Evolutionary conservation across 805 yeast genomes (phyloP), one percentile per base, ranked within the genome.

Genomic region (Candida qinlingensis): DNA sequence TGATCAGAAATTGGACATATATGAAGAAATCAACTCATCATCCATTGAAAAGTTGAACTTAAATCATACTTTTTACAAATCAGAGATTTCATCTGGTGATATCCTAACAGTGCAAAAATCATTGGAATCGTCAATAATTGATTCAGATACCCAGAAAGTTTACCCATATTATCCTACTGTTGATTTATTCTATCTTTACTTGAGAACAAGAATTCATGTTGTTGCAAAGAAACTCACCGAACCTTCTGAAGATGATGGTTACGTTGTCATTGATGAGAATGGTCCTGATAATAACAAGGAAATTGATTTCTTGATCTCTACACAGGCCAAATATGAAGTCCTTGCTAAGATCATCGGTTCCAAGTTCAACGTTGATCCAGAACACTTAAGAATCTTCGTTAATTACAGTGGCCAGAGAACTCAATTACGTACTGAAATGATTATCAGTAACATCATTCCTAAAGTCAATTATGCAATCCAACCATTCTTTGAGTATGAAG

Each of bases 51-150:
- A 59, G 10, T 50, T 57, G 1, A 73, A 66, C 41, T 58, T 62
- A 7, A 50, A 54, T n/a, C 56, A 57, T 34, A 70, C 80, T 2
- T 78, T 79, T 58, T 77, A 75, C 54, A 75, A 77, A 49, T 68
- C 75, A 37, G 94, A 87, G 55, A 60, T 86, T 19, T 71, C 73
- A 6, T 77, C 74, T 49, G 95, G 95, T 57, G 95, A 87, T 60
- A 83, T 87, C 12, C 61, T 87, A 7, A 54, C 66, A 3, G 64
- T 65, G 54, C 66, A 53, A 52, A 52, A 37, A 36, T 38, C 45
- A 2, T 34, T 34, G 44, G 64, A 37, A 49, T 53, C 38, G 7
- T 5, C 45, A 6, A 7, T 19, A 4, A 37, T 33, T 27, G 51
- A 56, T 56, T 28, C 47, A 6, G 33, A 47, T 5, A 44, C 50